Base-by-base conservation (phyloP, 2,329 filamentous ascomycete species). In the Hansfordia pulvinata region DNA sequence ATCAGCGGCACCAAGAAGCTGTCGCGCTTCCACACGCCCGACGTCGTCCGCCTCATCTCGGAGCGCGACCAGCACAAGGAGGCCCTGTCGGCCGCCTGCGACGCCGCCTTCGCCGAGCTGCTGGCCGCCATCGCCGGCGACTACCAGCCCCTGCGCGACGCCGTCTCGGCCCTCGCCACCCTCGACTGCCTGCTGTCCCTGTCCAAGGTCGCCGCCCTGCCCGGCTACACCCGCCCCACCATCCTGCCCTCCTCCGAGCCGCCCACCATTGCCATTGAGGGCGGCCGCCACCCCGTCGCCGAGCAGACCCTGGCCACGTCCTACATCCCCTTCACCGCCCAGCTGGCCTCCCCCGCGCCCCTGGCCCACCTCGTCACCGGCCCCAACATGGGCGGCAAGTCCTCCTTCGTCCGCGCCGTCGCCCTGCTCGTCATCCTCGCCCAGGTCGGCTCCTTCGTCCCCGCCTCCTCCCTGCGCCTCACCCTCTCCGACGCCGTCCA, bases 371-470 rank as follows among this genome's bases (percentile, higher is more conserved):
- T 96, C 30, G 77, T 98, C 42, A 98, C 90, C 0, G 90, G 90
- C 0, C 90, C 90, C 17, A 98, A 98, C 57, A 98, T 98, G 90
- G 90, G 90, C 42, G 90, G 90, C 30, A 98, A 98, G 49, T 93
- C 84, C n/a, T 90, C 80, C 31, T 98, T 93, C 50, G 88, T 98
- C 13, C 83, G 90, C 28, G 82, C 86, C 38, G 75, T 93, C 23
- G 88, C 90, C 8, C 71, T 98, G 6, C 84, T 96, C 35, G 71
- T 80, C 25, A 86, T 98, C 42, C 86, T 98, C 60, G 85, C 84
- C 6, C 90, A 98, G 47, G 79, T 94, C 36, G 90, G 90, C 26
- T 92, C 82, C 19, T 98, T 86, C 50, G 85, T 98, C 1, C 90
- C 90, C 2, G 88, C 88, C 13, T 62, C 67, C 16, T 64, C 71